phyloP scores from a whole-genome alignment of 306 rosid genomes.

The Vicia sativa region DNA sequence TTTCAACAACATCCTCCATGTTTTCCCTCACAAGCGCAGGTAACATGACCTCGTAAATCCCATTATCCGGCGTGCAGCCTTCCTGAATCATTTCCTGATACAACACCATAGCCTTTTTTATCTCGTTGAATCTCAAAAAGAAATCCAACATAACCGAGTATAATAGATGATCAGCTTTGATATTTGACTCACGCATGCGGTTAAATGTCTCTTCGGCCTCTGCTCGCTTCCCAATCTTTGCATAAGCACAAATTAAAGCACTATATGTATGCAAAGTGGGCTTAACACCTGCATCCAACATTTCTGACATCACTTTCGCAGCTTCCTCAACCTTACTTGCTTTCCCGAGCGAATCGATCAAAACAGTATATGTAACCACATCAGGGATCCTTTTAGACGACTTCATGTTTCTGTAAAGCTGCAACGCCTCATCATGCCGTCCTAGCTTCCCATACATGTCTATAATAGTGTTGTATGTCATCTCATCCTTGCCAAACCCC shows the following conservation, averaged over 20 bases:
- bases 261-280: conserved; percentile 87
- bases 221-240: conserved; percentile 70
- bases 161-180: conserved; percentile 75
- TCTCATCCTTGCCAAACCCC: conserved; percentile 93
- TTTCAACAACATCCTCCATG: conserved; percentile 63
- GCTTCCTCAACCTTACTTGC: conserved; percentile 81
- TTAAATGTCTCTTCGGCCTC: conserved; percentile 82
- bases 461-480: conserved; percentile 91
- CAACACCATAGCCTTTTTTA: conserved; percentile 61
- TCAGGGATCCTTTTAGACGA: conserved; percentile 70
- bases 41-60: conserved; percentile 68
- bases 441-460: conserved; percentile 94
- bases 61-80: conserved; percentile 68
- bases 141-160: conserved; percentile 87
- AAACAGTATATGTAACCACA: conserved; percentile 81
- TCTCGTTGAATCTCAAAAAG: conserved; percentile 77
- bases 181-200: conserved; percentile 79
- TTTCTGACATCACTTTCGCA: conserved; percentile 79
- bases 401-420: conserved; percentile 85
- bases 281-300: conserved; percentile 84
- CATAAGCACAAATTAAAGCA: conserved; percentile 89
- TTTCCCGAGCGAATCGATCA: conserved; percentile 91
- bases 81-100: conserved; percentile 69
- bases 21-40: conserved; percentile 65
- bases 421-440: conserved; percentile 65